These are phyloP conservation scores for Malassezia globosa DNA, from an alignment of 1,284 basidiomycete genomes.

Conservation along the genomic window DNA sequence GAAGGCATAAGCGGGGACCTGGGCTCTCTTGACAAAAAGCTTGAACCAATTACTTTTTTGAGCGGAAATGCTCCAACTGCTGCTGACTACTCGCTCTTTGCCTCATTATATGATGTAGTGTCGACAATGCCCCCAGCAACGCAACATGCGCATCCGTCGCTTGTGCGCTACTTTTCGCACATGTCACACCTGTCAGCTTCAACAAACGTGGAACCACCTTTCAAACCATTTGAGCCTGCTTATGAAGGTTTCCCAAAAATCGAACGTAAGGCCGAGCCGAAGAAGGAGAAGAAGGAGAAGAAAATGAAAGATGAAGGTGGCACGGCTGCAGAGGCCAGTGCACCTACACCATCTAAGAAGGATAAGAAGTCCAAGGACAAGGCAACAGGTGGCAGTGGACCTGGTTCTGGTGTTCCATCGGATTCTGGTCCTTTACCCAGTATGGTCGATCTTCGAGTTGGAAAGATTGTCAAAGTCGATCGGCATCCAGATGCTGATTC, in stretches of 20 bases:
- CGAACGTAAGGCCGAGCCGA: constrained; percentile 18
- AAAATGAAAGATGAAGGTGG: constrained; percentile 15
- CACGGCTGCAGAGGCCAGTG: constrained; percentile 17
- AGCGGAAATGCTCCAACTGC: constrained; percentile 33
- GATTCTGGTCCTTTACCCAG: constrained; percentile 32
- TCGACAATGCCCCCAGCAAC: constrained; percentile 30
- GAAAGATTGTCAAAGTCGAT: constrained; percentile 41
- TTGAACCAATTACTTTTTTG: constrained; percentile 33
- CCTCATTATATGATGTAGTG: constrained; percentile 34
- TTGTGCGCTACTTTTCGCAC: constrained; percentile 43
- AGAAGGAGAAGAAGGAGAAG: constrained; percentile 17
- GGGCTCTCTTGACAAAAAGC: constrained; percentile 27
- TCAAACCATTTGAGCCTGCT: constrained; percentile 31
- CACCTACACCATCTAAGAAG: constrained; percentile 37
- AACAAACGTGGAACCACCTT: constrained; percentile 14
- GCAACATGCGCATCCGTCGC: constrained; percentile 39
- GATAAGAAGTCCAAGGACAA: constrained; percentile 27
- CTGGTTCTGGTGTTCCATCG: constrained; percentile 23
- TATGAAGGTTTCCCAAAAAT: constrained; percentile 43
- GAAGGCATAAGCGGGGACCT: constrained; percentile 25
- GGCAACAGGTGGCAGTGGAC: constrained; percentile 27
- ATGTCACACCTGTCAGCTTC: constrained; percentile 28
- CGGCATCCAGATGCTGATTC: constrained; percentile 45
- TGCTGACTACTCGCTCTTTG: constrained; percentile 43
- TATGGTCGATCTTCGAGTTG: constrained; percentile 43